A percentile compares a stretch with the other conserved stretches of the same genome.
These are phyloP conservation scores for Colletotrichum cereale DNA, from an alignment of 2,329 filamentous ascomycete species.

Conservation along the genomic window DNA sequence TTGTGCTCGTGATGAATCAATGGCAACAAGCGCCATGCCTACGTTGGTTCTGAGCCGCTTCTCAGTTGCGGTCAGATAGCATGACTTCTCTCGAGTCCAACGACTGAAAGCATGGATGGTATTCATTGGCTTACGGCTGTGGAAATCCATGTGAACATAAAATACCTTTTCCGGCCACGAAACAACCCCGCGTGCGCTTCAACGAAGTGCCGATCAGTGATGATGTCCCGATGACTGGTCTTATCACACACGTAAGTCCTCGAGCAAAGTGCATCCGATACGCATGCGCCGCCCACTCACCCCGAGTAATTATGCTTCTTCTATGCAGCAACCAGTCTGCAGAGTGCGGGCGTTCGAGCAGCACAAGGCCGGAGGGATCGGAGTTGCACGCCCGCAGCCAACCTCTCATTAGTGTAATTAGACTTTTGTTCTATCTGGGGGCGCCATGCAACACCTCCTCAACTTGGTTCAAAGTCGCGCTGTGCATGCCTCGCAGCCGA, in stretches of 20 bases:
- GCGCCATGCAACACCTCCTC: not conserved
- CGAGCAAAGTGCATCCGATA: not conserved
- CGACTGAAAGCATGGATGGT: not conserved
- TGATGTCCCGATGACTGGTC: not conserved
- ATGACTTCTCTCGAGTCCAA: not conserved
- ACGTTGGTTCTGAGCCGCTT: not conserved
- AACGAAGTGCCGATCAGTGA: not conserved
- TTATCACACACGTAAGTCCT: too few species aligned
- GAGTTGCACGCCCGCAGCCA: not conserved
- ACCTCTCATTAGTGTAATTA: not conserved
- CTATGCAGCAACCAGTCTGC: not conserved
- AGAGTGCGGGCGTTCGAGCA: not conserved
- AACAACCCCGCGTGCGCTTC: not conserved
- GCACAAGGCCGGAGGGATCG: not conserved
- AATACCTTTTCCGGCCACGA: not conserved
- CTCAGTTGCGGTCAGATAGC: not conserved
- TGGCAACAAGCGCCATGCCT: not conserved
- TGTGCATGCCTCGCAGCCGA: not conserved
- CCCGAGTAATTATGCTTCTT: not conserved
- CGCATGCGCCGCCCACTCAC: fast-evolving
- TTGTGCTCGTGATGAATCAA: not conserved
- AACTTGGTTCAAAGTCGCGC: not conserved
- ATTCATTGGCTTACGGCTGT: not conserved
- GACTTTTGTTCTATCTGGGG: not conserved
- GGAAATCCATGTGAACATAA: too few species aligned